Base-by-base conservation (phyloP, 2,329 filamentous ascomycete genomes). In the Ascosphaera apis region DNA sequence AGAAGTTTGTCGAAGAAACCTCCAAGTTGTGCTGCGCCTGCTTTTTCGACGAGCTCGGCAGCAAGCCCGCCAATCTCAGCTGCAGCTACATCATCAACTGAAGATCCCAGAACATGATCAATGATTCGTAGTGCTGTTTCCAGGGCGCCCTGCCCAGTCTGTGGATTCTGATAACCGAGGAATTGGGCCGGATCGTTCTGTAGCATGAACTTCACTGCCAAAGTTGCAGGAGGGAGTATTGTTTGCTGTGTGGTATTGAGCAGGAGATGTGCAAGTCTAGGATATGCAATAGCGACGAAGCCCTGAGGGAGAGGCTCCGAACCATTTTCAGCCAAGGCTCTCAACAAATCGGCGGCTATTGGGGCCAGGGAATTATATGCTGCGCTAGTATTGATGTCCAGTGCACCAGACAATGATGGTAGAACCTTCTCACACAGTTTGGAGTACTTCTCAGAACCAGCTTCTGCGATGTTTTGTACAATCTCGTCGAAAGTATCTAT, bases 51-150 rank as follows among this genome's bases (percentile, higher is more conserved):
- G 18, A 98, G 65, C 55, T 92, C 84, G 1, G 86, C 86, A 3
- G 88, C 88, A 43, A 98, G 69, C 12, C 83, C 82, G 45, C 88
- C 88, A 31, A 98, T 84, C 58, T 98, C 86, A n/a, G 83, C 81
- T 3, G 86, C 88, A 13, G 83, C 80, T 47, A 86, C 82, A 48
- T 98, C 88, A 47, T 91, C 79, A n/a, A 95, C 76, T 1, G 67
- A 58, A 1, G 80, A 76, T 2, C 79, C 76, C 19, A 98, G 67
- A 3, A 98, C 67, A 34, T 86, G 79, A 52, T 93, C 88, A 42
- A 98, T 82, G 45, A 98, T 88, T 43, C 82, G 71, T 34, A 98
- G 67, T 39, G 82, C 81, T 19, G 91, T 75, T 53, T 95, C 84
- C 8, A 93, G 66, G 12, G 86, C 86, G 27, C 72, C 78, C 47